A percentile compares a stretch with the other conserved stretches of the same genome.
These are phyloP conservation scores for Lentinula guzmanii DNA, from an alignment of 768 basidiomycete species.

Conservation along the genomic window DNA sequence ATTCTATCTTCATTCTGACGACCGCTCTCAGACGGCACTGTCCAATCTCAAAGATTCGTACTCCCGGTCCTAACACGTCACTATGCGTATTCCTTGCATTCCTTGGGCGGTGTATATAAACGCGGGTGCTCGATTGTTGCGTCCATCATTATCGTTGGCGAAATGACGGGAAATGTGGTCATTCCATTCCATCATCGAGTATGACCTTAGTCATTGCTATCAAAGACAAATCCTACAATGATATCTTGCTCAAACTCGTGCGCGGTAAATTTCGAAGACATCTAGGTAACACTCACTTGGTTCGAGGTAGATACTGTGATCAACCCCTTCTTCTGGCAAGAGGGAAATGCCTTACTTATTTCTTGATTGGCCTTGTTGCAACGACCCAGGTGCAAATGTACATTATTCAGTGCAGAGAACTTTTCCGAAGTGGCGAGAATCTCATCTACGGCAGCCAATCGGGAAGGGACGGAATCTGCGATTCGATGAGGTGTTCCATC, in stretches of 20 bases:
- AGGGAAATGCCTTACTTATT: background rate
- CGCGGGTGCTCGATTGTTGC: too few relatives aligned
- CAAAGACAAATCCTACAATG: too few relatives aligned
- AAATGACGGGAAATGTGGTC: too few relatives aligned
- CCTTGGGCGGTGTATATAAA: background rate
- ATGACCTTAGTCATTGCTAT: too few relatives aligned
- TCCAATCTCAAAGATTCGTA: conserved; percentile 11
- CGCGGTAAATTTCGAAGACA: background rate
- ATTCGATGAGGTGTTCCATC: background rate
- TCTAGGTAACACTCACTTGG: background rate
- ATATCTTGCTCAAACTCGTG: too few relatives aligned
- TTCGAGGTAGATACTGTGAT: background rate
- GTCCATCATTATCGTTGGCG: too few relatives aligned
- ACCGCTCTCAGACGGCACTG: conserved; percentile 8
- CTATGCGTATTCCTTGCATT: background rate
- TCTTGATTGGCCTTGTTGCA: background rate
- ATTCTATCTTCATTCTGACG: too few relatives aligned
- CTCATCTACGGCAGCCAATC: background rate
- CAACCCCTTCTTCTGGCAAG: background rate
- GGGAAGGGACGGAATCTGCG: background rate
- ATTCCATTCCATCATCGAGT: too few relatives aligned
- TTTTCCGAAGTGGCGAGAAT: background rate
- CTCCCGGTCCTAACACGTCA: background rate
- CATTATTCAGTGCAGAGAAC: background rate
- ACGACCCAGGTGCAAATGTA: background rate